phyloP scores from a whole-genome alignment of 148 eudicot genomes.

The Vaccinium myrtillus region DNA sequence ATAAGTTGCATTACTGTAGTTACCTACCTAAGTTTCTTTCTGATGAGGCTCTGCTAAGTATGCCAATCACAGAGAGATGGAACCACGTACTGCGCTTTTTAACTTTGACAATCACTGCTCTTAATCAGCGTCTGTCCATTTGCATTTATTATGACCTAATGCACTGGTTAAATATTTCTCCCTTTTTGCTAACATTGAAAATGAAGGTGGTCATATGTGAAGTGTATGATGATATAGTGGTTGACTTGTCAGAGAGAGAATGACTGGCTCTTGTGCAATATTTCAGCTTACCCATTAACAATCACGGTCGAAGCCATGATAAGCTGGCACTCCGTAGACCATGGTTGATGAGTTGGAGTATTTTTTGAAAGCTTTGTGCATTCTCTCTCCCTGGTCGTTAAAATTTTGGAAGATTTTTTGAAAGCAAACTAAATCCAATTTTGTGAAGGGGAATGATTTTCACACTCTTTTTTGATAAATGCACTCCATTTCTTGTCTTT shows the following conservation, averaged over 20 bases:
- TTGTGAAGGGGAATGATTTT: no score
- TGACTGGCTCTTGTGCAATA: not conserved
- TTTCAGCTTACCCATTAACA: not conserved
- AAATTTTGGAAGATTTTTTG: not conserved
- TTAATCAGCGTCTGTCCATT: not conserved
- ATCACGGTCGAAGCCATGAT: not conserved
- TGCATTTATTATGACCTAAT: not conserved
- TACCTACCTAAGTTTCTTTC: not conserved
- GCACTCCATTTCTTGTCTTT: no score
- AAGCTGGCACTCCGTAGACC: not conserved
- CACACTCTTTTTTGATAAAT: no score
- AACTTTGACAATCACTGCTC: not conserved
- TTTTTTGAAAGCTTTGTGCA: not conserved
- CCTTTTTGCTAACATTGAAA: not conserved
- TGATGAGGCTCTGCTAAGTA: not conserved
- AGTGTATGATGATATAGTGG: not conserved
- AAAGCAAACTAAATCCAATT: not conserved
- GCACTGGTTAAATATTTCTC: not conserved
- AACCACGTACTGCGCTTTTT: not conserved
- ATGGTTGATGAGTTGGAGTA: not conserved
- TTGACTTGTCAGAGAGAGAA: not conserved
- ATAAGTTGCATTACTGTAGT: not conserved
- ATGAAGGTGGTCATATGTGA: not conserved
- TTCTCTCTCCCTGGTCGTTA: not conserved
- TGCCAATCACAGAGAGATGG: not conserved